Evolutionary conservation across 495 filamentous ascomycete species (phyloP).

Genomic region (Corynascus novoguineensis): DNA sequence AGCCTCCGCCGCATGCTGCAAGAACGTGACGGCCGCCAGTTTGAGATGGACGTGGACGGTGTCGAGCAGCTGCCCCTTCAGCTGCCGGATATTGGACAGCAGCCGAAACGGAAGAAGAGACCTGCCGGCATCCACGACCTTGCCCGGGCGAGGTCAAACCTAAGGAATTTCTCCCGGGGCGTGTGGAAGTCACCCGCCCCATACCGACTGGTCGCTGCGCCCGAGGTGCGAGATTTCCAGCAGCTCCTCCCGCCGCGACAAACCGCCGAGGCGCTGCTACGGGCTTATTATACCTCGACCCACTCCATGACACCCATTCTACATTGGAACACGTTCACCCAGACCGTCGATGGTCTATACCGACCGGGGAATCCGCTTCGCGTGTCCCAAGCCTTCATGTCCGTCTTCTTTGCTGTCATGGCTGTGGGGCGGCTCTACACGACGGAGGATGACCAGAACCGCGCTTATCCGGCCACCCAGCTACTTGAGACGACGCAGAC

Average conservation of each 20-base stretch:
- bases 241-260: conserved; percentile 63
- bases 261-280: conserved; percentile 68
- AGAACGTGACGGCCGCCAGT: conserved; percentile 38
- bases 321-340: conserved; percentile 81
- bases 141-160: conserved; percentile 62
- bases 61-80: conserved; percentile 55
- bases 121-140: conserved; percentile 61
- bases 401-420: conserved; percentile 77
- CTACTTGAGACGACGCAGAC: conserved; percentile 66
- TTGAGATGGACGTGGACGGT: conserved; percentile 57
- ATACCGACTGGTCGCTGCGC: conserved; percentile 53
- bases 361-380: conserved; percentile 56
- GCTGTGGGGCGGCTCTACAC: conserved; percentile 80
- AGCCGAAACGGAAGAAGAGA: conserved; percentile 55
- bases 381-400: conserved; percentile 68
- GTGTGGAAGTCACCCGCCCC: conserved; percentile 77
- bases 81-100: conserved; percentile 64
- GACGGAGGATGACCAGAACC: conserved; percentile 46
- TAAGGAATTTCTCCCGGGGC: conserved; percentile 68
- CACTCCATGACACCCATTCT: conserved; percentile 79
- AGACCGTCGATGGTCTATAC: conserved; percentile 74
- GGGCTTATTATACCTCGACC: conserved; percentile 66
- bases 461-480: conserved; percentile 58
- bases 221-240: conserved; percentile 43
- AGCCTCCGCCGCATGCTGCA: conserved; percentile 59